Conservation (phyloP, 140 eudicot genomes). For the Anethum foeniculum region DNA sequence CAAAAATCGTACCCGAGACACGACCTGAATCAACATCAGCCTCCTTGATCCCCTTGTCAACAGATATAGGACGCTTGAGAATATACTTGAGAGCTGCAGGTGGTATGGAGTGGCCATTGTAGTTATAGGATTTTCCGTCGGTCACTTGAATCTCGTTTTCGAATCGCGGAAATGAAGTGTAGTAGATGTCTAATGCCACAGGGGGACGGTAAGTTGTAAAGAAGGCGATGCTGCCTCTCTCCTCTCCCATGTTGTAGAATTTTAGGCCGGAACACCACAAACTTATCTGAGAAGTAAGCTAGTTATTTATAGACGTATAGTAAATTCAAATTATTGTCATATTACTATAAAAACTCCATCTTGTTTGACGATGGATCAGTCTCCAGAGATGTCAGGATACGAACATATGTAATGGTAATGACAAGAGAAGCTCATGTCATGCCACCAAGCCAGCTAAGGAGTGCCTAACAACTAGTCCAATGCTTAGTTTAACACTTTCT, state of each 20-base stretch:
- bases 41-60: not conserved
- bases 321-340: too few species aligned
- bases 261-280: not conserved
- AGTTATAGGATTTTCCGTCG: not conserved
- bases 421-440: too few species aligned
- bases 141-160: not conserved
- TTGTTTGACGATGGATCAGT: too few species aligned
- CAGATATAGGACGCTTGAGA: not conserved
- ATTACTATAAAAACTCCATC: too few species aligned
- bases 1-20: not conserved
- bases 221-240: not conserved
- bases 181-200: not conserved
- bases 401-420: too few species aligned
- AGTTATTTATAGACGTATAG: too few species aligned
- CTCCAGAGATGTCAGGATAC: too few species aligned
- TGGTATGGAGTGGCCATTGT: not conserved
- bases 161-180: not conserved
- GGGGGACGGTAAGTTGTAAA: constrained; percentile 2
- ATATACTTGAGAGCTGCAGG: not conserved
- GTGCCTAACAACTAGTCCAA: not conserved
- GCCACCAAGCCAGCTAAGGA: too few species aligned
- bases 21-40: not conserved
- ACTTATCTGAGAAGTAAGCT: not conserved
- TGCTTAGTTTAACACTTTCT: too few species aligned
- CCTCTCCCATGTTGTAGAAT: not conserved